phyloP scores from a whole-genome alignment of 345 rosid genomes.

The Lepidium didymum region DNA sequence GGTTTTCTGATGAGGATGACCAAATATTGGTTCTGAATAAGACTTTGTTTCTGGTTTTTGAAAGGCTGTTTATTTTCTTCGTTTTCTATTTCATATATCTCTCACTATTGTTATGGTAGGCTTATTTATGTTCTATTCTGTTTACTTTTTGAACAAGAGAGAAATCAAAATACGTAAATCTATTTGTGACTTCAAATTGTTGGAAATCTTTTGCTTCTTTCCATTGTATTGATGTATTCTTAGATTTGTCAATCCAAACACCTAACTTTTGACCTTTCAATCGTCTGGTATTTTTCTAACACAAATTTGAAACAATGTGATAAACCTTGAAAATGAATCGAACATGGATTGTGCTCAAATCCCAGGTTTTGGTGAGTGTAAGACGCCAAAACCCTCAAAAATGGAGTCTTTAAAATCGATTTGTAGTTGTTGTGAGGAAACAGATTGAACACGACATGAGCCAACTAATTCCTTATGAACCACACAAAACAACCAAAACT shows the following conservation, averaged over 20 bases:
- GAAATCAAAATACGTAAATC: background rate
- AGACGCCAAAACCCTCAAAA: background rate
- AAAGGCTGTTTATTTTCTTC: background rate
- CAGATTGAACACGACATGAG: background rate
- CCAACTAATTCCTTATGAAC: background rate
- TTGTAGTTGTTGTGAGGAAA: background rate
- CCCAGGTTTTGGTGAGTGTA: background rate
- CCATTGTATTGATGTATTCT: background rate
- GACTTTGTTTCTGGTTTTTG: slow-evolving; percentile 5
- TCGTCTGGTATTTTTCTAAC: background rate
- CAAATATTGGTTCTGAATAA: slow-evolving; percentile 27
- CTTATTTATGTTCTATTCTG: background rate
- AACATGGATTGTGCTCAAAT: background rate
- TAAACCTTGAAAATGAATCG: background rate
- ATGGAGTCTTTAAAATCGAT: background rate
- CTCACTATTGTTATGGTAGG: background rate
- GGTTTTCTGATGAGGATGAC: slow-evolving; percentile 13
- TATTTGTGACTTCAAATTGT: background rate
- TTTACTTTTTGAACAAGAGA: background rate
- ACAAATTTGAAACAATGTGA: background rate
- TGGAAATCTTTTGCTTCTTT: background rate
- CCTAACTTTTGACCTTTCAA: background rate
- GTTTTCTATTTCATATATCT: background rate
- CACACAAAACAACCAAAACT: background rate
- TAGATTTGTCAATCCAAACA: background rate